These are phyloP conservation scores for Candida pseudofarinosa DNA, from an alignment of 805 yeast species.

Conservation along the genomic window DNA sequence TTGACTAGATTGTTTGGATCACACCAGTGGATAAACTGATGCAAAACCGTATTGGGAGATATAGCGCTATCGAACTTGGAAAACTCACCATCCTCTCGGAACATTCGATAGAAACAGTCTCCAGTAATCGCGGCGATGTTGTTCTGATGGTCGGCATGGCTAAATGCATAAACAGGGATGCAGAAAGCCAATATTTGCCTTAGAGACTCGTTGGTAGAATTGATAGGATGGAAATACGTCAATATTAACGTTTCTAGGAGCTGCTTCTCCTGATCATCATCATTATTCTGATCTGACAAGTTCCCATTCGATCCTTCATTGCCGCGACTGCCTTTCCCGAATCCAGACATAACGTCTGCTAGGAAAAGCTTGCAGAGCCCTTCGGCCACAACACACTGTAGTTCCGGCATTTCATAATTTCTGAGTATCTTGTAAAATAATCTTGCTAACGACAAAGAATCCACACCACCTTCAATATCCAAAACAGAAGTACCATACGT, in stretches of 20 bases:
- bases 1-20: constrained; percentile 68
- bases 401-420: constrained; percentile 51
- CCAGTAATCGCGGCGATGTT: constrained; percentile 60
- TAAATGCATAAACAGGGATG: constrained; percentile 81
- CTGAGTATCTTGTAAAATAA: constrained; percentile 64
- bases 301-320: constrained; percentile 18
- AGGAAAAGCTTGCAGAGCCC: constrained; percentile 79
- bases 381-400: constrained; percentile 81
- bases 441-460: constrained; percentile 61
- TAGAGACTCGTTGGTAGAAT: constrained; percentile 58
- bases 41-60: constrained; percentile 50
- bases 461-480: constrained; percentile 50
- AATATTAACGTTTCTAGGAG: constrained; percentile 67
- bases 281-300: constrained; percentile 26
- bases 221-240: constrained; percentile 70
- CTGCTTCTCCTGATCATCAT: constrained; percentile 18
- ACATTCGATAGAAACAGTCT: constrained; percentile 60
- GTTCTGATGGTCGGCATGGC: constrained; percentile 68
- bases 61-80: constrained; percentile 27
- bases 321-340: constrained; percentile 31
- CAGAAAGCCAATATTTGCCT: constrained; percentile 82
- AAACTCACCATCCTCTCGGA: constrained; percentile 31
- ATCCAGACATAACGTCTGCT: constrained; percentile 70
- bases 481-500: constrained; percentile 70
- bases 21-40: constrained; percentile 79